phyloP scores from a whole-genome alignment of 306 rosid species.

The Canavalia ensiformis region DNA sequence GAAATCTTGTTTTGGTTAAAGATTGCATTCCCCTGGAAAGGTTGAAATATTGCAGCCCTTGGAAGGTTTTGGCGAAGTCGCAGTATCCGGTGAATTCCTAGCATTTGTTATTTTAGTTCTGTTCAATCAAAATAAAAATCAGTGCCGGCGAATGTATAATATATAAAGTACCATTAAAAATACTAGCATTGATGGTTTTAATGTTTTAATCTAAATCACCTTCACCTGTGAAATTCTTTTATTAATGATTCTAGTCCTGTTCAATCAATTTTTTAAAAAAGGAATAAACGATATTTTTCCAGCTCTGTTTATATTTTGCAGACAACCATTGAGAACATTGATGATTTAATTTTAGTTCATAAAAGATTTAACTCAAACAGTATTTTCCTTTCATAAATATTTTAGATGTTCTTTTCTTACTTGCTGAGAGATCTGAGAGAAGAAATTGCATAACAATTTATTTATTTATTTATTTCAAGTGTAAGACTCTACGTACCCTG shows the following conservation, averaged over 20 bases:
- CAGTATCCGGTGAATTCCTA: conserved; percentile 57
- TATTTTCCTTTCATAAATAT: too few species aligned
- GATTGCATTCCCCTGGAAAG: conserved; percentile 55
- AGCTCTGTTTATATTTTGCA: too few species aligned
- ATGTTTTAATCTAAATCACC: neutral
- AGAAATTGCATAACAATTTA: neutral
- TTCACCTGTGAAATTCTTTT: conserved; percentile 59
- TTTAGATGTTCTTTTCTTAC: too few species aligned
- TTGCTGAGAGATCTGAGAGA: neutral
- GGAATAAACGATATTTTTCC: too few species aligned
- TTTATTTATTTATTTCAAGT: neutral
- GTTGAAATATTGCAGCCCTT: conserved; percentile 60
- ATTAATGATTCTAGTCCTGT: conserved; percentile 56
- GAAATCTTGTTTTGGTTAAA: conserved; percentile 45
- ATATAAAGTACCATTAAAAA: neutral
- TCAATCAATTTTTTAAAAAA: neutral
- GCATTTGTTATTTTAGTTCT: conserved; percentile 63
- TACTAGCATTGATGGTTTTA: neutral
- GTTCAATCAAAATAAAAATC: conserved; percentile 36
- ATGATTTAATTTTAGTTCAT: too few species aligned
- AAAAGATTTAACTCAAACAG: too few species aligned
- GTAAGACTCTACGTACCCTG: conserved; percentile 19
- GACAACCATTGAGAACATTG: too few species aligned
- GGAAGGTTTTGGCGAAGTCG: conserved; percentile 53
- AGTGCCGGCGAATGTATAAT: neutral